A percentile compares a stretch with the other conserved stretches of the same genome.
Conservation (phyloP, 805 yeast genomes). For the Myxozyma melibiosi region DNA sequence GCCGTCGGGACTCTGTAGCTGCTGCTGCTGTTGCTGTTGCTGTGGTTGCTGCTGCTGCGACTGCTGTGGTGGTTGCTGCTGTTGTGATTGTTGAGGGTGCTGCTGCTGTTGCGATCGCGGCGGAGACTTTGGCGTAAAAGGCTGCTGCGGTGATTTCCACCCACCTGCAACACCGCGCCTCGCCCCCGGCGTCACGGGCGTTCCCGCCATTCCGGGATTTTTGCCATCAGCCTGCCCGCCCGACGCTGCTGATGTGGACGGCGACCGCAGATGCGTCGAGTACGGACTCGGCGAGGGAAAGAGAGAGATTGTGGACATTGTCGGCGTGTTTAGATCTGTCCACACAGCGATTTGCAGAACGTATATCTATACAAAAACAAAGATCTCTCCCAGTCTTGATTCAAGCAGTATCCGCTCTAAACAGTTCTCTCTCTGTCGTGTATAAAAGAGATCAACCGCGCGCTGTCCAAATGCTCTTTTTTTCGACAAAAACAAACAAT, state of each 20-base stretch:
- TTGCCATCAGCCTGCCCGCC: not conserved
- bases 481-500: no score
- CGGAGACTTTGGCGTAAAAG: not conserved
- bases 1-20: conserved; percentile 1
- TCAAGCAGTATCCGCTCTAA: no score
- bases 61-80: conserved; percentile 10
- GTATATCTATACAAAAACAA: no score
- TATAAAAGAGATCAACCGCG: no score
- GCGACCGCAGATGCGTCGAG: not conserved
- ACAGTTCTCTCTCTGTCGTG: no score
- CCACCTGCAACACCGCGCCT: not conserved
- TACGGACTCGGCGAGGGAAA: not conserved
- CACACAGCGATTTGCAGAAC: no score
- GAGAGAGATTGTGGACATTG: not conserved
- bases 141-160: not conserved
- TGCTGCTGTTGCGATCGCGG: not conserved
- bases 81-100: conserved; percentile 19
- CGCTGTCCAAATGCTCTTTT: no score
- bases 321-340: no score
- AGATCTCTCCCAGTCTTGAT: no score
- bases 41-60: not conserved
- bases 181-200: not conserved
- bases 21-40: conserved; percentile 6
- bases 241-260: not conserved
- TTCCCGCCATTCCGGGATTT: not conserved